phyloP scores from a whole-genome alignment of 2,329 filamentous ascomycete genomes.

The Curvularia hawaiiensis region DNA sequence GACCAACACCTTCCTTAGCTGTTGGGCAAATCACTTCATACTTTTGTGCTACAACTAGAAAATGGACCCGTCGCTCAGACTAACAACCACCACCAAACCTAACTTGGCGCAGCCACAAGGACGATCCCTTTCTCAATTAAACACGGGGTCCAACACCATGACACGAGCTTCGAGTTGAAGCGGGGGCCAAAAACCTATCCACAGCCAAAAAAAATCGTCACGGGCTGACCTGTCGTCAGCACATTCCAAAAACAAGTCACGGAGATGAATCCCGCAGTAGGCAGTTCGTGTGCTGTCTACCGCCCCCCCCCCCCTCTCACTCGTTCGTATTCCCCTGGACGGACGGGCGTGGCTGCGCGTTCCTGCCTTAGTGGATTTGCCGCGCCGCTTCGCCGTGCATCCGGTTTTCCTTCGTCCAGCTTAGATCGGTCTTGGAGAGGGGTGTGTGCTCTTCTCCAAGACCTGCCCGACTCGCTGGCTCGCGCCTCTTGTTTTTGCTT shows the following conservation, averaged over 20 bases:
- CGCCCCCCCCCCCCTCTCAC: neutral
- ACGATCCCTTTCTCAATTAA: neutral
- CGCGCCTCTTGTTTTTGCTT: too few relatives aligned
- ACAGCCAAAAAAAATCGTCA: slow-evolving; percentile 1
- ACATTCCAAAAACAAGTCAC: neutral
- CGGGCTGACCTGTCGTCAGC: neutral
- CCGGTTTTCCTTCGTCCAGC: neutral
- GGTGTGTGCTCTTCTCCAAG: neutral
- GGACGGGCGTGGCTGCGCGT: slow-evolving; percentile 1
- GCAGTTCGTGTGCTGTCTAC: neutral
- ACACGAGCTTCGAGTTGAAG: neutral
- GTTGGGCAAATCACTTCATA: neutral
- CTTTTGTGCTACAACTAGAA: neutral
- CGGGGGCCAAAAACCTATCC: neutral
- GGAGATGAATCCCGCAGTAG: slow-evolving; percentile 4
- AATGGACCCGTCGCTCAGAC: neutral
- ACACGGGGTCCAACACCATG: neutral
- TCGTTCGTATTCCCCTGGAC: slow-evolving; percentile 2
- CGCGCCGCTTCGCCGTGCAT: slow-evolving; percentile 8
- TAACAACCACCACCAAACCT: neutral
- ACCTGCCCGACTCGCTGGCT: too few relatives aligned
- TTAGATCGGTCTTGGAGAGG: neutral
- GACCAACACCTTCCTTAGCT: neutral
- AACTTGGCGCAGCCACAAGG: neutral
- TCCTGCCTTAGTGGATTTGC: slow-evolving; percentile 3